phyloP scores from a whole-genome alignment of 805 yeast species.

The Candida tibetensis region DNA sequence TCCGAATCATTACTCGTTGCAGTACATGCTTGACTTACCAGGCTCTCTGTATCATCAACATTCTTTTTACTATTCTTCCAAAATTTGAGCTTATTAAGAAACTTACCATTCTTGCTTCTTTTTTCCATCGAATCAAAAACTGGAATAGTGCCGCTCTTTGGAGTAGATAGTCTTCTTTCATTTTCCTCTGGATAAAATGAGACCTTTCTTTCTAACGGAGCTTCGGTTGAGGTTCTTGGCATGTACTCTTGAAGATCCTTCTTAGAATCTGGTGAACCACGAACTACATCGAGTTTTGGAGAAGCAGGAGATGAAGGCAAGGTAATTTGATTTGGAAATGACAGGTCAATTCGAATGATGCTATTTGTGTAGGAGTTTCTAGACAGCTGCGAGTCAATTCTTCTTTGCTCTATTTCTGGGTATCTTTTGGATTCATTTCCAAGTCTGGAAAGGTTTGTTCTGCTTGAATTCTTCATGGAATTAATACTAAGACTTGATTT shows the following conservation, averaged over 20 bases:
- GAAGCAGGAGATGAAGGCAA: slow-evolving; percentile 7
- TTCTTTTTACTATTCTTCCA: slow-evolving; percentile 29
- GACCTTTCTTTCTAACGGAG: slow-evolving; percentile 16
- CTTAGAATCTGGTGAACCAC: slow-evolving; percentile 2
- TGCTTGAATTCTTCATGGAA: slow-evolving; percentile 19
- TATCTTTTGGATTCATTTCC: slow-evolving; percentile 4
- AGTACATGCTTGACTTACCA: slow-evolving; percentile 4
- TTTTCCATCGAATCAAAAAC: slow-evolving; percentile 7
- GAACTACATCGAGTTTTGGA: slow-evolving; percentile 3
- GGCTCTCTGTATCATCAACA: slow-evolving; percentile 7
- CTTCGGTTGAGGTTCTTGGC: slow-evolving; percentile 3
- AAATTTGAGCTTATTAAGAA: slow-evolving; percentile 35
- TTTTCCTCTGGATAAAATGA: slow-evolving; percentile 22
- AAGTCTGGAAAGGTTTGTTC: slow-evolving; percentile 6
- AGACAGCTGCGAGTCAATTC: slow-evolving; percentile 14
- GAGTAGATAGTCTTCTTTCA: slow-evolving; percentile 5
- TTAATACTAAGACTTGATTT: slow-evolving; percentile 34
- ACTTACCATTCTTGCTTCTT: slow-evolving; percentile 20
- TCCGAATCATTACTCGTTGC: slow-evolving; percentile 2
- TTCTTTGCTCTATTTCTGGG: slow-evolving; percentile 5
- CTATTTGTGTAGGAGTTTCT: slow-evolving; percentile 9
- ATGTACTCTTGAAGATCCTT: neutral
- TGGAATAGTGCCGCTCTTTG: slow-evolving; percentile 9
- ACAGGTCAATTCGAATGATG: neutral
- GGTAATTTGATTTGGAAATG: neutral